Base-by-base conservation (phyloP, 2,329 filamentous ascomycete species). In the Torrubiellomyces zombiae region DNA sequence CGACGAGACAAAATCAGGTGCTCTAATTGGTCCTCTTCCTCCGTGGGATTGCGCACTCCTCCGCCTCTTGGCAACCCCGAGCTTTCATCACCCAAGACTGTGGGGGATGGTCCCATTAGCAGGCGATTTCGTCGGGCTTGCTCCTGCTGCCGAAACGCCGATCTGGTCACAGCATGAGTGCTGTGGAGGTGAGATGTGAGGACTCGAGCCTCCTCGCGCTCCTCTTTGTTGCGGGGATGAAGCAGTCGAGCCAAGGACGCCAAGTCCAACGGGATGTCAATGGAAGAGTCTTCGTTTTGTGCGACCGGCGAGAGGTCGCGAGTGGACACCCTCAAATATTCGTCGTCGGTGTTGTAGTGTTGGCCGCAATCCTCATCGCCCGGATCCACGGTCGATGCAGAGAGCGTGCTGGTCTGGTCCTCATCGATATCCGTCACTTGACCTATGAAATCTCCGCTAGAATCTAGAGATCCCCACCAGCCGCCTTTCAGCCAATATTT, bases 401-500 rank as follows among this genome's bases (percentile, higher is more conserved):
- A 82, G n/a, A 89, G 53, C 18, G 91, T 60, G 40, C 85, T 94
- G 1, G 82, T 91, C 7, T 66, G 67, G 42, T 91, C 81, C 42
- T 75, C 72, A 21, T 75, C 62, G 8, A 70, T 58, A 4, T 68
- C 60, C 4, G 55, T 44, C 8, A 57, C 47, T 6, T 48, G 42
- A 1, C 74, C 74, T 16, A 58, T 48, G 45, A 85, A 95, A 33
- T 86, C 77, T 15, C 78, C 79, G 40, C 80, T 93, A 5, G 62
- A 60, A 44, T 95, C 86, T 16, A 74, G 60, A 10, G 75, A 73
- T 2, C 86, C 85, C 73, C 82, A 94, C 55, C 79, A 79, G 6
- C 80, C 82, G 12, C 81, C 82, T 27, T 63, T 59, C 26, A 77
- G 71, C 78, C 82, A 95, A 68, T 85, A 89, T 16, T 60, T 59